A percentile compares a stretch with the other conserved stretches of the same genome.
Evolutionary conservation across 2,329 filamentous ascomycete genomes (phyloP).

Genomic region (Davidsoniella neocaledoniae): DNA sequence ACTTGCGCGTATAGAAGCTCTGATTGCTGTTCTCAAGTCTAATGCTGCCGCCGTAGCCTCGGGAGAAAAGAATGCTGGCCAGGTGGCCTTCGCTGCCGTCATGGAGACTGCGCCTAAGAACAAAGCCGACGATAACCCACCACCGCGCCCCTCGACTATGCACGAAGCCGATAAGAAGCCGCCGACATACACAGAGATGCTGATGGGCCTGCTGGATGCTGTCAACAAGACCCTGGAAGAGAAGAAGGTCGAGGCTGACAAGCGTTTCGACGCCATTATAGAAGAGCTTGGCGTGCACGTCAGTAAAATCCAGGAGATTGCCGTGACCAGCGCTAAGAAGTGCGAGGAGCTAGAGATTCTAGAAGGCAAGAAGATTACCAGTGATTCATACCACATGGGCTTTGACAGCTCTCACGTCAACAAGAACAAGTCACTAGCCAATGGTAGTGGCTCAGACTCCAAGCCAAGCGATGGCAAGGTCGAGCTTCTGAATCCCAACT

Average conservation of each 20-base stretch:
- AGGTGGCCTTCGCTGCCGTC: slow-evolving; percentile 76
- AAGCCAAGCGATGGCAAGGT: slow-evolving; percentile 5
- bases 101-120: slow-evolving; percentile 59
- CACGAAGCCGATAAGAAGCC: slow-evolving; percentile 56
- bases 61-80: slow-evolving; percentile 49
- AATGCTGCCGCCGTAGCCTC: slow-evolving; percentile 41
- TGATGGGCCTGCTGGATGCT: slow-evolving; percentile 87
- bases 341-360: slow-evolving; percentile 70
- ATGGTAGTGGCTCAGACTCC: slow-evolving; percentile 31
- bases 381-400: slow-evolving; percentile 71
- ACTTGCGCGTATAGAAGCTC: slow-evolving; percentile 61
- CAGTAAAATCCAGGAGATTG: slow-evolving; percentile 59
- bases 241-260: slow-evolving; percentile 44
- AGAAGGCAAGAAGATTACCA: slow-evolving; percentile 82
- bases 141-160: slow-evolving; percentile 60
- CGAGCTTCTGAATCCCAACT: slow-evolving; percentile 39
- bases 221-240: slow-evolving; percentile 75
- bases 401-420: slow-evolving; percentile 76
- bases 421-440: slow-evolving; percentile 34
- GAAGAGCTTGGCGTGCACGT: slow-evolving; percentile 62
- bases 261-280: slow-evolving; percentile 59
- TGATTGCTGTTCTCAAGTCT: slow-evolving; percentile 57
- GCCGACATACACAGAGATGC: slow-evolving; percentile 90
- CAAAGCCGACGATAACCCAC: slow-evolving; percentile 57
- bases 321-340: slow-evolving; percentile 57